Evolutionary conservation across 192 early-diverging fungal species (phyloP).

Genomic region (Podila verticillata): DNA sequence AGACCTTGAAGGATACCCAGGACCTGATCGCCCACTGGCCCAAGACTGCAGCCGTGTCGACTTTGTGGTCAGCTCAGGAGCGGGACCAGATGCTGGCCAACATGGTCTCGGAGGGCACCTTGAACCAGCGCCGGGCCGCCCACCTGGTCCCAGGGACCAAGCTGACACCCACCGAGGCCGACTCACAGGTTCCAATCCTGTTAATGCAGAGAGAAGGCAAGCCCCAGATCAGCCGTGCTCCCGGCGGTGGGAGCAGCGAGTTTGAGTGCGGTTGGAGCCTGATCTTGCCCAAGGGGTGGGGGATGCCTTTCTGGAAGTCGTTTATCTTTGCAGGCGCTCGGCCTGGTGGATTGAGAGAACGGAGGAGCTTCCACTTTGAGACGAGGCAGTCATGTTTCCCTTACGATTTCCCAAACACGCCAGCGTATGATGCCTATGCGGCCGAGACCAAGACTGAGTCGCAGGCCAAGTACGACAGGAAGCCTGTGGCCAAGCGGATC

Average conservation of each 20-base stretch:
- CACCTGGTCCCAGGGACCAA: constrained; percentile 79
- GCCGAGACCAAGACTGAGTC: constrained; percentile 48
- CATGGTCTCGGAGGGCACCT: constrained; percentile 19
- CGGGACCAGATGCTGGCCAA: constrained; percentile 52
- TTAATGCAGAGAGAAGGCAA: constrained; percentile 77
- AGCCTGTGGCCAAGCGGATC: constrained; percentile 81
- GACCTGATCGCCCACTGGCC: constrained; percentile 70
- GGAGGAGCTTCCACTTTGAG: constrained; percentile 79
- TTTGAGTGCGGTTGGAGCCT: constrained; percentile 82
- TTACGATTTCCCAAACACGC: constrained; percentile 83
- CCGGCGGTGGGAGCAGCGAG: constrained; percentile 54
- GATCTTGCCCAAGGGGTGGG: constrained; percentile 84
- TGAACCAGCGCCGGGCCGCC: constrained; percentile 55
- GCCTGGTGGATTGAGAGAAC: constrained; percentile 80
- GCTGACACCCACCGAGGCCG: constrained; percentile 59
- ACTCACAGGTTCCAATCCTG: constrained; percentile 81
- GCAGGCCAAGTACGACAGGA: constrained; percentile 65
- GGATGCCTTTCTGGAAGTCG: constrained; percentile 87
- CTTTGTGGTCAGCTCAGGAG: constrained; percentile 66
- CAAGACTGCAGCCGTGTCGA: constrained; percentile 50
- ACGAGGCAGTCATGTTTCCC: constrained; percentile 81
- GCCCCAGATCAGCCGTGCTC: constrained; percentile 22
- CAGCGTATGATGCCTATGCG: constrained; percentile 67
- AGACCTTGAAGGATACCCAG: constrained; percentile 44
- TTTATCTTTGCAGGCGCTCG: constrained; percentile 90